Conservation (phyloP, 805 yeast genomes). For the Wickerhamomyces canadensis region DNA sequence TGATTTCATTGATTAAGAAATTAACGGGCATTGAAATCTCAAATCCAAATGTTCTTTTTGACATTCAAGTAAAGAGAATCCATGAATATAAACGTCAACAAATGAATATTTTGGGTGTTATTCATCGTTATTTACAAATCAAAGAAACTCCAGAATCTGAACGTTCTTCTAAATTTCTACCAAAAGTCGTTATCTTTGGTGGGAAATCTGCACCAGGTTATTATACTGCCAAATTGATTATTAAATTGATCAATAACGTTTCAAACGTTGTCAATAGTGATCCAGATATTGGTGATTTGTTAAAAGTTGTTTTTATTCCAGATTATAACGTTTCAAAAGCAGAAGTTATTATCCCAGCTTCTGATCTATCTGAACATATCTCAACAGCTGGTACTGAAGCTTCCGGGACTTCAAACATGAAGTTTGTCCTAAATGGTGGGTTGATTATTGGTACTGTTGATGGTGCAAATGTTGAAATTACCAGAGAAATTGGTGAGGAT, state of each 20-base stretch:
- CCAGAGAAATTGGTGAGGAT: constrained; percentile 90
- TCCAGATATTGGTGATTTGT: constrained; percentile 62
- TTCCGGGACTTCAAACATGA: constrained; percentile 94
- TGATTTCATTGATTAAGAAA: constrained; percentile 61
- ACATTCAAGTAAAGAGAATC: constrained; percentile 89
- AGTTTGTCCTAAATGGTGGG: constrained; percentile 91
- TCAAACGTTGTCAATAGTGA: constrained; percentile 78
- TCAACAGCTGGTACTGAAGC: constrained; percentile 98
- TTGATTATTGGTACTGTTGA: constrained; percentile 92
- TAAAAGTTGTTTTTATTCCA: constrained; percentile 84
- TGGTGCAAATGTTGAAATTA: constrained; percentile 94
- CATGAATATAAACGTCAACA: constrained; percentile 97
- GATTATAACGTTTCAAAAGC: constrained; percentile 95
- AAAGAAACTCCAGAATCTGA: constrained; percentile 62
- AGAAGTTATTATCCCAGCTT: constrained; percentile 83
- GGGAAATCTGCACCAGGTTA: constrained; percentile 99
- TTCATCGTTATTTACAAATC: constrained; percentile 73
- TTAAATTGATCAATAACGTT: constrained; percentile 78
- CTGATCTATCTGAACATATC: constrained; percentile 88
- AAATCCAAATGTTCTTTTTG: constrained; percentile 74
- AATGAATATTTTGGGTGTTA: constrained; percentile 84
- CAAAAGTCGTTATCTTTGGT: constrained; percentile 81
- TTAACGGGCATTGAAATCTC: constrained; percentile 51
- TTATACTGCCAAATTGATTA: constrained; percentile 88
- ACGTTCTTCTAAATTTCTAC: constrained; percentile 49